Base-by-base conservation (phyloP, 345 rosid species). In the Citrus sp. region DNA sequence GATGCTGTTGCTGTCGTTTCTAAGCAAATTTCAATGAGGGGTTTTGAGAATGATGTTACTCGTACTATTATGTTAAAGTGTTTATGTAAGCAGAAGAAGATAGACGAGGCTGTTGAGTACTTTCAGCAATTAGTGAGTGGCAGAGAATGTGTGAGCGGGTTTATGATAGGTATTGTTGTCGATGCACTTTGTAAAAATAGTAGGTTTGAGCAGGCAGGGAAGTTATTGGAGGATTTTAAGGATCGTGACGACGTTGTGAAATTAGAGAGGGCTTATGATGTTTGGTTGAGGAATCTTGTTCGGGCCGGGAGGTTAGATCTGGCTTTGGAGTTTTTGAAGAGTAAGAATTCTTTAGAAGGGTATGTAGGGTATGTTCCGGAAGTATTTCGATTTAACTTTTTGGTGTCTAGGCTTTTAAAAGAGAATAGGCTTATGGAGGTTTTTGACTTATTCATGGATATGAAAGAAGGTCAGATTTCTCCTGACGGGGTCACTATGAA, bases 361-460 rank as follows among this genome's bases (percentile, higher is more conserved):
- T 89, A 84, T 82, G 86, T 90, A 80, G 87, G 90, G 27, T 89
- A 84, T 82, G 86, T 90, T 74, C 92, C 94, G 0, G 93, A 87
- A 28, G 86, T 89, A 55, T 86, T 81, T 69, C 80, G 85, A 72
- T 96, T 89, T 78, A 90, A 96, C 71, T 35, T 74, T 74, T 80
- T 94, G 87, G 72, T 96, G 77, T 86, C 70, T 19, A 82, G 82
- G 77, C 90, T 92, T 56, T 78, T 94, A 85, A 85, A 76, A 61
- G 87, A 88, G 83, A 87, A 92, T 77, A 83, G 87, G 49, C 87
- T 92, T 1, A 72, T 60, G 81, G 90, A 93, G 62, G 95, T 78
- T 22, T 87, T 80, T 79, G 93, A 94, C 85, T 61, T 96, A 80
- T 75, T 96, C 63, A 79, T 82, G 60, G 97, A 94, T 78, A 96